A percentile compares a stretch with the other conserved stretches of the same genome.
Evolutionary conservation across 208 protist genomes (phyloP).

Genomic region (Tritrichomonas foetus): DNA sequence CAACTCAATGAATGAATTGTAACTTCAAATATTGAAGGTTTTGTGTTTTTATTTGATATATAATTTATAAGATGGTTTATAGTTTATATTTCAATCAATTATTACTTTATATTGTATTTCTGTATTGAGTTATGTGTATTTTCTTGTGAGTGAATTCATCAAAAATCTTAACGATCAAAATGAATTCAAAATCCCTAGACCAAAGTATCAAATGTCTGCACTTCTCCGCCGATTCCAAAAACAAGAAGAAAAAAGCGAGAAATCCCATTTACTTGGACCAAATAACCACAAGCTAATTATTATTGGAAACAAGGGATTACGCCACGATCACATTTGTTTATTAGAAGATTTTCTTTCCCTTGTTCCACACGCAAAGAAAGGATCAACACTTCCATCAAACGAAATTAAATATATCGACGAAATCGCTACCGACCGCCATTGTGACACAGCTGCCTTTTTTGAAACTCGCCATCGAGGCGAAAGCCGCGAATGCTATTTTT

Average conservation of each 20-base stretch:
- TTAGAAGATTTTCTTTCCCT: background rate
- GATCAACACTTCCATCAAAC: background rate
- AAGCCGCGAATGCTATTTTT: slow-evolving; percentile 50
- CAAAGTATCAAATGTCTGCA: background rate
- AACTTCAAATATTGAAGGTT: too few relatives aligned
- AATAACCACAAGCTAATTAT: background rate
- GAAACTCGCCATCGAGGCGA: background rate
- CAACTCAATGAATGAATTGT: too few relatives aligned
- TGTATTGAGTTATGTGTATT: too few relatives aligned
- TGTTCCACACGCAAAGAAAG: slow-evolving; percentile 27
- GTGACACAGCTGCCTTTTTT: background rate
- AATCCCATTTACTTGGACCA: background rate
- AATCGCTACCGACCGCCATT: background rate
- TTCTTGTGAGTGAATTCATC: too few relatives aligned
- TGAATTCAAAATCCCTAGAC: background rate
- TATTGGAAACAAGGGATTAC: background rate
- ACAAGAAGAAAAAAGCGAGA: background rate
- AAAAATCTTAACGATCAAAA: background rate
- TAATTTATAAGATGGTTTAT: too few relatives aligned
- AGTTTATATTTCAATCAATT: too few relatives aligned
- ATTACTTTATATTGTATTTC: too few relatives aligned
- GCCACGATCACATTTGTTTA: background rate
- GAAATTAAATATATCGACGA: background rate
- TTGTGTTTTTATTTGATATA: too few relatives aligned
- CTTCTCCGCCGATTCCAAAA: background rate